Base-by-base conservation (phyloP, 2,329 filamentous ascomycete species). In the Exophiala spinifera region DNA sequence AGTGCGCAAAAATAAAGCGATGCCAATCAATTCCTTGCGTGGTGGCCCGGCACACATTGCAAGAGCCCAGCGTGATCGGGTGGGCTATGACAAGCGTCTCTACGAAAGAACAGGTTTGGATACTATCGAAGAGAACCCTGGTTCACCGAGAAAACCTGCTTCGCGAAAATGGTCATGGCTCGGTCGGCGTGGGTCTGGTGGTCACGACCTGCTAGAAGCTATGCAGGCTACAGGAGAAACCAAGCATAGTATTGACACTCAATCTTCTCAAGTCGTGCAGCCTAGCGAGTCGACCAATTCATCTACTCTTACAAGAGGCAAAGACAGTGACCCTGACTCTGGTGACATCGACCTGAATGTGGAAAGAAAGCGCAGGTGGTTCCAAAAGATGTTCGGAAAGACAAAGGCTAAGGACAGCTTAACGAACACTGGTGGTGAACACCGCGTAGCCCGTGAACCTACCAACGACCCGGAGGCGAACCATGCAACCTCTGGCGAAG, bases 1-100 rank as follows among this genome's bases (percentile, higher is more conserved):
- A 46, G 78, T 84, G 39, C 75, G 78, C 45, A 84, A 84, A 69
- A 69, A 64, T 28, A 55, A 66, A 13, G 62, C 63, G 28, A 60
- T 57, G 21, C 56, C 62, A 1, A 53, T 60, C 36, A 62, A 63
- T 37, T 63, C 62, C 0, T 45, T 61, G 20, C 46, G 61, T 33
- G 61, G 60, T 20, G 58, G 53, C 8, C 71, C 71, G 8, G 69
- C 67, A 39, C 69, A 68, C 21, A 64, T 67, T 13, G 67, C 66
- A 17, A 37, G 25, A 31, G 36, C 23, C 36, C 51, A 48, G 15
- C 40, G 53, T 33, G 55, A 58, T 19, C 60, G 59, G 28, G 45
- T 37, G n/a, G 63, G 64, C 15, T 67, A 67, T 39, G 65, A 66
- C 49, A 59, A 57, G 42, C 67, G 64, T 23, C 64, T 60, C 20